Evolutionary conservation across 768 basidiomycete genomes (phyloP), one percentile per base, ranked within the genome.

Genomic region (Boletus barrowsii): DNA sequence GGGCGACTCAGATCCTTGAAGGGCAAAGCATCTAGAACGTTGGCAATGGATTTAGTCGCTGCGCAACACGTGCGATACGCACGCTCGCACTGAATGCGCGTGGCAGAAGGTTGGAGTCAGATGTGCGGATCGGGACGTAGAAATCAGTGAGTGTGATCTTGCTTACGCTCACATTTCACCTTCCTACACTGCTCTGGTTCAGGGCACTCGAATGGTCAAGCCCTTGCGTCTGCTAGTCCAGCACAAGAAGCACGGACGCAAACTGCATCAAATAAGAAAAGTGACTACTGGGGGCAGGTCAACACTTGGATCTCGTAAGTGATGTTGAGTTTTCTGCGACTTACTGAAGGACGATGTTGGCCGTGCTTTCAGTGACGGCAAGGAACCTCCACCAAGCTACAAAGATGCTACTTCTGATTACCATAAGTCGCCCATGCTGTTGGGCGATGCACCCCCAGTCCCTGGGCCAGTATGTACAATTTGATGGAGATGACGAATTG

Each of bases 71-170:
- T 75, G 95, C 93, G 73, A 96, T 80, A 72, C 93, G 88, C 72
- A 93, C 88, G 67, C 83, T 82, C 53, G 93, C 94, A 75, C 95
- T 96, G 73, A 98, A 97, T 56, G 89, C 83, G 65, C 88, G 88
- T 59, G 96, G 92, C 62, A 96, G 96, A 62, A 98, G 86, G 83
- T 98, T 98, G 67, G 84, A 83, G 60, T n/a, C 17, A 22, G 47
- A 17, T 10, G 24, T 22, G n/a, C 36, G 22, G 46, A 41, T 29
- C 20, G 22, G 1, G n/a, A 15, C 11, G 11, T 18, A 4, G 41
- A 49, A 5, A 46, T 10, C 39, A 29, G 60, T 62, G 13, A 47
- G 60, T 45, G 1, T 11, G 8, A 11, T 41, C 32, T 22, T 20
- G 35, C 9, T 17, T n/a, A 4, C 8, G 5, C n/a, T 42, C 36